Base-by-base conservation (phyloP, 1,139 yeast genomes). In the Nadsonia commutata region DNA sequence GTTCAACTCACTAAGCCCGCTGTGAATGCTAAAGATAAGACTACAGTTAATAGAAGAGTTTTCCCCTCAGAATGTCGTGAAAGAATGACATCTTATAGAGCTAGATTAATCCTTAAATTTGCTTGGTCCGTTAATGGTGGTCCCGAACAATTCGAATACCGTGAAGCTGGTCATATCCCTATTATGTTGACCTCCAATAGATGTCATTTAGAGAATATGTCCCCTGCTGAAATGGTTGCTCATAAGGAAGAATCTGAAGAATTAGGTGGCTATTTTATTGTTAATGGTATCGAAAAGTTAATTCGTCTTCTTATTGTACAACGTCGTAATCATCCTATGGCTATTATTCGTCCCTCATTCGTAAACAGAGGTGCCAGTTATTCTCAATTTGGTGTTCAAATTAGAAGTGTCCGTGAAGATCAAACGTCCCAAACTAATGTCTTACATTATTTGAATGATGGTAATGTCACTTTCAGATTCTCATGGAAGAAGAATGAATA, bases 371-470 rank as follows among this genome's bases (percentile, higher is more conserved):
- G 98, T 54, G 81, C 90, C 13, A 66, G 86, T 6, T 90, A 93
- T 66, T 71, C 95, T 41, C 78, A 80, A 51, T 93, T 66, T 54
- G 99, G 98, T 77, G 76, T 90, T 48, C 97, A 88, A 67, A 82
- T 90, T 49, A 76, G 99, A 65, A 76, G 82, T 51, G 96, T 86
- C 4, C 78, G 98, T 59, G 94, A 94, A 3, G 99, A 93, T 63
- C 97, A 90, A 66, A 83, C 95, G 11, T 86, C 98, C 16, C 97
- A 88, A 65, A 86, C 98, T 3, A 90, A 90, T 58, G 97, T 90
- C 7, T 70, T 90, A 60, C 99, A 93, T 64, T 90, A 93, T 61
- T 74, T 93, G 59, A 83, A 76, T 55, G 97, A 93, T 58, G 99
- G 98, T 64, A 90, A 83, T 56, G 95, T 88, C 44, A 88, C 97